These are phyloP conservation scores for Pseudogymnoascus destructans DNA, from an alignment of 2,329 filamentous ascomycete genomes.

Conservation along the genomic window DNA sequence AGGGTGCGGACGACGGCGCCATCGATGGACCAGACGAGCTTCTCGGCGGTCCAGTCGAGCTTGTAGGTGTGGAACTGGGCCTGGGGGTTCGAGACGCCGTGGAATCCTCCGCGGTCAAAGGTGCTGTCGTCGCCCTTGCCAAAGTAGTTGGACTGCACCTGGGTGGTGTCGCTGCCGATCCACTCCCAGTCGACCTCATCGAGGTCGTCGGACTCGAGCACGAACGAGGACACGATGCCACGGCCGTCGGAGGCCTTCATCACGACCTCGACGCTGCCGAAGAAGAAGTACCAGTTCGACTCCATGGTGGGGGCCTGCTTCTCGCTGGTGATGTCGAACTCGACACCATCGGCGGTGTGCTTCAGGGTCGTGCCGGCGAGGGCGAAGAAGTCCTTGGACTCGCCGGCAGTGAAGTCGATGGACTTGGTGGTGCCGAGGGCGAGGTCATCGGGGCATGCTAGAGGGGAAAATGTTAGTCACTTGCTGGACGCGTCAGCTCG, in stretches of 20 bases:
- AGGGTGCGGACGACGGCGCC: constrained; percentile 34
- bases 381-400: constrained; percentile 40
- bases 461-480: constrained; percentile 15
- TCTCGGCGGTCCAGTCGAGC: constrained; percentile 50
- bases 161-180: constrained; percentile 24
- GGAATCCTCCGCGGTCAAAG: constrained; percentile 34
- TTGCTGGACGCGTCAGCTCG: neutral
- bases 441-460: constrained; percentile 31
- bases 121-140: constrained; percentile 40
- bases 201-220: constrained; percentile 37
- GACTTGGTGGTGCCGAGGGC: constrained; percentile 29
- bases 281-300: constrained; percentile 38
- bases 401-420: constrained; percentile 33
- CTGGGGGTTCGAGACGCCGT: constrained; percentile 27
- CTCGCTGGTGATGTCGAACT: constrained; percentile 36
- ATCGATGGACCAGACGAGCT: constrained; percentile 47
- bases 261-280: constrained; percentile 36
- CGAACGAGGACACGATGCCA: constrained; percentile 38
- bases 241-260: constrained; percentile 34
- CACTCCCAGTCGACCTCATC: constrained; percentile 42
- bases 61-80: constrained; percentile 50
- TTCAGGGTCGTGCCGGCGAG: constrained; percentile 34
- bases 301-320: constrained; percentile 35
- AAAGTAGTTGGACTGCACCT: constrained; percentile 39
- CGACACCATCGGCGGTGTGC: constrained; percentile 31